Evolutionary conservation across 2,329 filamentous ascomycete species (phyloP), one percentile per base, ranked within the genome.

Genomic region (Penicillium sp.): DNA sequence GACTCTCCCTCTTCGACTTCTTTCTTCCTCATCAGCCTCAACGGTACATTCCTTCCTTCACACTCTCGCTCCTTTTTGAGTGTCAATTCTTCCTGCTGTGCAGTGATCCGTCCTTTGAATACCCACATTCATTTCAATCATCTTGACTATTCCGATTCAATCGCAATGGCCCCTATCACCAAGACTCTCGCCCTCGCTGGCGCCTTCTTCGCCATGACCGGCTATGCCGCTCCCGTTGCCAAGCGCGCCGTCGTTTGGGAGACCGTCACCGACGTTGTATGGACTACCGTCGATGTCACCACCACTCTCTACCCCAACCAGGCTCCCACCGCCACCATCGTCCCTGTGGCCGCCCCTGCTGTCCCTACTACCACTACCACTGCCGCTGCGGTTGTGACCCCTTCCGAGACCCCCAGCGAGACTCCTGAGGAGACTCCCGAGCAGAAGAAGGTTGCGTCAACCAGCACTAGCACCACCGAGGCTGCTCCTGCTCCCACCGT

Each of bases 261-360:
- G 58, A 83, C 80, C 27, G 74, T 80, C 45, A 76, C 73, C 36
- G 73, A 77, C 21, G 69, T 77, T 48, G 78, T 77, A 50, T 75
- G 77, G 62, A 77, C 78, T 51, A 83, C 79, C 40, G 68, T 83
- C 47, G 70, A 75, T 49, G 70, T 79, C 54, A 79, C 77, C 55
- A 76, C 73, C 59, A 81, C 79, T 55, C 58, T 84, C 67, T 81
- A 75, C 65, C 54, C 66, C 49, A 53, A 68, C 57, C 65, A 66
- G 58, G 42, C 39, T 43, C 49, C 67, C 44, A 54, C 62, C 39
- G 47, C 62, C 9, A 61, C 67, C 38, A 43, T 63, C 53, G 58
- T 63, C 47, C 59, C 60, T 4, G 61, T 64, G 39, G 64, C 59
- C 50, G 45, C 54, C 49, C 36, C 47, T 40, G 55, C 65, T 16